These are phyloP conservation scores for Maudiozyma barnettii DNA, from an alignment of 805 yeast species.

Conservation along the genomic window DNA sequence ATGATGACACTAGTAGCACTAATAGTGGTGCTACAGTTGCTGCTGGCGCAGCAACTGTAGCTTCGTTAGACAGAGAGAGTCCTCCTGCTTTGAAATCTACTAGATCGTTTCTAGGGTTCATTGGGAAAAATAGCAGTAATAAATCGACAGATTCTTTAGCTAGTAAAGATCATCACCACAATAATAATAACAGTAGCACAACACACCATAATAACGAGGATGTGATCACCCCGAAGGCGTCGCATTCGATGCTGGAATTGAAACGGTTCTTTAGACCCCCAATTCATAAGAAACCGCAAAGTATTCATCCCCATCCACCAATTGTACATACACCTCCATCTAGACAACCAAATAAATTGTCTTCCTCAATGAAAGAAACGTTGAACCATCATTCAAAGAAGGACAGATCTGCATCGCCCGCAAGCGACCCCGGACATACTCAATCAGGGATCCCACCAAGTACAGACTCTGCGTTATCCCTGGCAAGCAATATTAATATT, in stretches of 20 bases:
- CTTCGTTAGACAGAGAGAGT: too few relatives aligned
- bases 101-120: constrained; percentile 21
- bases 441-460: constrained; percentile 29
- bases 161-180: neutral
- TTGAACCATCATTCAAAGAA: neutral
- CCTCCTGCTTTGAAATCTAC: constrained; percentile 10
- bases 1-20: too few relatives aligned
- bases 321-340: neutral
- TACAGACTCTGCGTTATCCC: constrained; percentile 23
- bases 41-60: neutral
- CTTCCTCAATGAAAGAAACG: neutral
- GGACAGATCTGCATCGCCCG: constrained; percentile 7
- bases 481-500: constrained; percentile 27
- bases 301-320: constrained; percentile 5
- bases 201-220: neutral
- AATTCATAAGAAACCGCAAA: neutral
- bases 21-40: neutral
- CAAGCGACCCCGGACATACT: constrained; percentile 13
- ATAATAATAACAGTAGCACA: neutral
- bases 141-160: constrained; percentile 11
- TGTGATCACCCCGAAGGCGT: constrained; percentile 8
- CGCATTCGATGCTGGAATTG: constrained; percentile 52
- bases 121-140: constrained; percentile 18
- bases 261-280: constrained; percentile 59
- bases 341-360: neutral